phyloP scores from a whole-genome alignment of 208 protist species.

The Porcisia hertigi region DNA sequence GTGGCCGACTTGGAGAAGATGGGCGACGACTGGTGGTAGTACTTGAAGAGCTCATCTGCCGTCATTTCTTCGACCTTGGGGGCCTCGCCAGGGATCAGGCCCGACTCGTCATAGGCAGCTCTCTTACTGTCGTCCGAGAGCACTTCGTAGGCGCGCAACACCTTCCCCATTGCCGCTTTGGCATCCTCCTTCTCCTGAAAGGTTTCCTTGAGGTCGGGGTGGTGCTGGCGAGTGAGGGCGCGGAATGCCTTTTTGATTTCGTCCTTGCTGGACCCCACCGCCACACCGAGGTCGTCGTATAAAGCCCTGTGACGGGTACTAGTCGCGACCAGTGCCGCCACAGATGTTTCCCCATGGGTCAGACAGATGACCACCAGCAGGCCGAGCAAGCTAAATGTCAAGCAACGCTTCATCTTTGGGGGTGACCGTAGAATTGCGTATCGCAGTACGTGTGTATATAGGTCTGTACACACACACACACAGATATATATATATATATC shows the following conservation, averaged over 20 bases:
- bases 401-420: not conserved
- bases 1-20: slow-evolving; percentile 79
- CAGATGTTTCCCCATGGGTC: slow-evolving; percentile 6
- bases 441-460: not conserved
- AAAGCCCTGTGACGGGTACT: slow-evolving; percentile 39
- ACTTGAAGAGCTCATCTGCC: slow-evolving; percentile 64
- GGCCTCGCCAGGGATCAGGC: slow-evolving; percentile 67
- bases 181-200: slow-evolving; percentile 83
- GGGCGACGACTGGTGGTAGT: slow-evolving; percentile 71
- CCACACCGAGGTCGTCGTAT: slow-evolving; percentile 75
- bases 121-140: slow-evolving; percentile 73
- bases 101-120: slow-evolving; percentile 69
- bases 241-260: slow-evolving; percentile 87
- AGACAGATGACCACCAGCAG: slow-evolving; percentile 24
- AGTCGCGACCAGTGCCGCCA: slow-evolving; percentile 12
- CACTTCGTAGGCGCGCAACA: slow-evolving; percentile 82
- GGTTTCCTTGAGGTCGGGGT: slow-evolving; percentile 90
- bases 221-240: slow-evolving; percentile 64
- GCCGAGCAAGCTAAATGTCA: slow-evolving; percentile 18
- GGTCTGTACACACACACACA: not conserved
- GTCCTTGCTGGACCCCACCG: slow-evolving; percentile 42
- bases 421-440: not conserved
- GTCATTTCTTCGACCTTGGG: slow-evolving; percentile 46
- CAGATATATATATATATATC: too few relatives aligned
- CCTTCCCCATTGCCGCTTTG: slow-evolving; percentile 79